Base-by-base conservation (phyloP, 768 basidiomycete species). In the Leccinum truebloodii region DNA sequence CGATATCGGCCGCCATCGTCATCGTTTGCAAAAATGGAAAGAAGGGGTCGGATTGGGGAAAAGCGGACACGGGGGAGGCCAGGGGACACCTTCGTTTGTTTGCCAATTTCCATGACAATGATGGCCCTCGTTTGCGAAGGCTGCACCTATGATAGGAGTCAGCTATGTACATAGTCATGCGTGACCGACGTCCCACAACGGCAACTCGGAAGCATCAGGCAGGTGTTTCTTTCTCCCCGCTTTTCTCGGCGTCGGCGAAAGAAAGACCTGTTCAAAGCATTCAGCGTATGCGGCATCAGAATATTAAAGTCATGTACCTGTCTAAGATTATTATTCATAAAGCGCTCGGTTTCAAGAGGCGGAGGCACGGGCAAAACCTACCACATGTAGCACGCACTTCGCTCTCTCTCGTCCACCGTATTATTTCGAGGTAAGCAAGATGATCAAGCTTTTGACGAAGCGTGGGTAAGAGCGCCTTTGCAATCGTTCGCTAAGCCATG, bases 271-370 rank as follows among this genome's bases (percentile, higher is more conserved):
- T n/a, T n/a, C 22, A 24, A 85, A 90, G 70, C 95, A 97, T 61
- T 92, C 90, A 1, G 86, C 80, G 71, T 95, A 98, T 9, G 90
- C 86, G 74, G 59, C 86, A 87, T 6, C 90, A 89, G 74, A 96
- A 96, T 59, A 96, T 86, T 13, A 94, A 95, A 5, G 92, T 95
- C 81, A 93, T 90, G 73, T 95, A 97, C 2, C 90, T 93, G 74
- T 97, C 94, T 95, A 71, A 22, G 59, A 61, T 51, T 44, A 59
- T 22, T 54, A 52, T 58, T 58, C 18, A 52, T 54, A 55, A 63
- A 55, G 62, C 58, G 54, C 22, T 55, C 8, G 41, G 55, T 54
- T 50, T 65, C 57, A 37, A 52, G 26, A 30, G 53, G 52, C 20
- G 6, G 59, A 50, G 48, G 50, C 32, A 44, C 53, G 20, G 58